Percentiles rank a stretch among this genome's conserved stretches.
Evolutionary conservation across 2,329 filamentous ascomycete species (phyloP).

Genomic region (Apiospora marii): DNA sequence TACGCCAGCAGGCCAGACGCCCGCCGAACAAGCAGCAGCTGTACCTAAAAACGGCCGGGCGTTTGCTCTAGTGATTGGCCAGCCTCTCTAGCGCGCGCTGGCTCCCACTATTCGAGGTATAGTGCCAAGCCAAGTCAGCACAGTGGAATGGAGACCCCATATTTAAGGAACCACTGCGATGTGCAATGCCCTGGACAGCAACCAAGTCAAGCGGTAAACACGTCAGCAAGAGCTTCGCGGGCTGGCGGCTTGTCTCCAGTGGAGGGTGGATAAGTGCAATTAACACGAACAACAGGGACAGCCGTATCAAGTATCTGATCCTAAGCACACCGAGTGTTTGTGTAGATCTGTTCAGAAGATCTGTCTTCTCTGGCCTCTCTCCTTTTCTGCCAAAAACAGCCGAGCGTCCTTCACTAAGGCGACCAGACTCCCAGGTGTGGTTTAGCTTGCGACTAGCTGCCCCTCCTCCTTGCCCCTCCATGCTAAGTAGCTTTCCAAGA

Average conservation of each 20-base stretch:
- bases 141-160: neutral
- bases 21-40: slow-evolving; percentile 14
- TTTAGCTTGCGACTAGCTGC: neutral
- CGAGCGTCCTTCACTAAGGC: neutral
- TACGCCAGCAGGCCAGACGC: slow-evolving; percentile 8
- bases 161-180: neutral
- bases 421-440: neutral
- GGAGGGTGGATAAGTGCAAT: neutral
- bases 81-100: neutral
- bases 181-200: neutral
- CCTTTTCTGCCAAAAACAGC: neutral
- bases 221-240: slow-evolving; percentile 8
- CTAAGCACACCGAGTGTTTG: slow-evolving; percentile 14
- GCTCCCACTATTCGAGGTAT: neutral
- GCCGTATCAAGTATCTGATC: neutral
- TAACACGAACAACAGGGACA: neutral
- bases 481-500: neutral
- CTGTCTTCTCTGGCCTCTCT: slow-evolving; percentile 4
- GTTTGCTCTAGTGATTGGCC: slow-evolving; percentile 9
- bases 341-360: slow-evolving; percentile 16
- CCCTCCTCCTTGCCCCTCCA: neutral
- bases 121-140: slow-evolving; percentile 8
- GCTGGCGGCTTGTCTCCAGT: neutral
- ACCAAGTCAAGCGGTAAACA: neutral
- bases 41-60: neutral